A percentile compares a stretch with the other conserved stretches of the same genome.
These are phyloP conservation scores for Fraxinus sp. DNA, from an alignment of 305 asterid genomes.

Conservation along the genomic window DNA sequence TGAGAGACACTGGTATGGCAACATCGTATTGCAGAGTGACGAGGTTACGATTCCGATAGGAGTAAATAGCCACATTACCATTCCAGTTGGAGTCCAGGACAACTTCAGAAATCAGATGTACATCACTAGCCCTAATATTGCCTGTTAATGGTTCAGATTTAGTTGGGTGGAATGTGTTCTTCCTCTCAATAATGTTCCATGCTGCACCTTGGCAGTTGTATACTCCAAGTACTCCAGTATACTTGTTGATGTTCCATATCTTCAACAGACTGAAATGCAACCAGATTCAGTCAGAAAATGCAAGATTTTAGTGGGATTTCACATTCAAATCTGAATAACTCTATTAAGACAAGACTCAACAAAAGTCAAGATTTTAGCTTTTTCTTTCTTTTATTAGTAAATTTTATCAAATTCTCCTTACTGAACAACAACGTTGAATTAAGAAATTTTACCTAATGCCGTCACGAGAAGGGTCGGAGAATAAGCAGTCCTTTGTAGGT, in stretches of 20 bases:
- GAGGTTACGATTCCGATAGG: slow-evolving; percentile 39
- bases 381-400: background rate
- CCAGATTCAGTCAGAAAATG: slow-evolving; percentile 15
- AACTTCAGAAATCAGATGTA: slow-evolving; percentile 65
- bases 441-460: slow-evolving; percentile 58
- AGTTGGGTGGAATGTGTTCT: slow-evolving; percentile 73
- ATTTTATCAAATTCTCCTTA: background rate
- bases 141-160: slow-evolving; percentile 62
- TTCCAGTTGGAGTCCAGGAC: slow-evolving; percentile 57
- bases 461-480: slow-evolving; percentile 88
- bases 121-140: slow-evolving; percentile 65
- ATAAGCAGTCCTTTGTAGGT: slow-evolving; percentile 83
- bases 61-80: slow-evolving; percentile 63
- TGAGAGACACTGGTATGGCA: slow-evolving; percentile 68
- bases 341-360: too few relatives aligned
- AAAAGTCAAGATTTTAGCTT: background rate
- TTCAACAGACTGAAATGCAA: slow-evolving; percentile 60
- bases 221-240: slow-evolving; percentile 76
- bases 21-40: slow-evolving; percentile 46
- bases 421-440: background rate
- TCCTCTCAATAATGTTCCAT: slow-evolving; percentile 72
- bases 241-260: slow-evolving; percentile 97
- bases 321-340: too few relatives aligned
- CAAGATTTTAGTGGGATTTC: background rate
- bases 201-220: slow-evolving; percentile 99